Base-by-base conservation (phyloP, 768 basidiomycete species). In the Auricularia sp. region DNA sequence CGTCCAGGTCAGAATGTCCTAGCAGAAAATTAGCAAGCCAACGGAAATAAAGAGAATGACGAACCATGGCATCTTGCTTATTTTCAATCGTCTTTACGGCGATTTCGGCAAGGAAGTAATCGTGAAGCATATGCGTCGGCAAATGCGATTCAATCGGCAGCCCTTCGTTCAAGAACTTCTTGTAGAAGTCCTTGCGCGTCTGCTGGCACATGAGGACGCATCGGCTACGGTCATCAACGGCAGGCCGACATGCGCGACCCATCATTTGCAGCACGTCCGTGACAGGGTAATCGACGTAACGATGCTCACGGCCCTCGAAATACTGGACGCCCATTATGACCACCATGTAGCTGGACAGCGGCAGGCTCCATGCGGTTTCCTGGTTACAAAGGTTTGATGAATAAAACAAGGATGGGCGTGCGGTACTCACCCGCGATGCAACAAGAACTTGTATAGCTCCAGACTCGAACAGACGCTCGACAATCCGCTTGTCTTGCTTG, bases 181-280 rank as follows among this genome's bases (percentile, higher is more conserved):
- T 96, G 83, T 95, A 98, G 76, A 98, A 99, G 73, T 98, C 96
- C 75, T 98, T 99, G 42, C 95, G 83, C 0, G 93, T 96, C 74
- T 96, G 92, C 70, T 98, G 96, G 71, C 92, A 93, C 94, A 99
- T 98, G 43, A 98, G 78, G 2, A 99, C 89, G 70, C 96, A 98
- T 14, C 93, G 89, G 69, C 92, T 94, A 65, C 88, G 87, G 2
- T 89, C 87, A 69, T 98, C 97, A 69, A 93, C 85, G 47, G 77
- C 74, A 6, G 97, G 96, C 16, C 95, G 87, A 73, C 95, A 98
- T 0, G 97, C 97, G n/a, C 87, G 85, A 53, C 96, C 97, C 87
- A 98, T 96, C 96, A 99, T 98, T 72, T 98, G 97, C 1, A 98
- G 83, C 5, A 99, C 91, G 70, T 98, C 96, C 83, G 96, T 96